Evolutionary conservation across 768 basidiomycete species (phyloP).

Genomic region (Brasilioporus rufonigricans): DNA sequence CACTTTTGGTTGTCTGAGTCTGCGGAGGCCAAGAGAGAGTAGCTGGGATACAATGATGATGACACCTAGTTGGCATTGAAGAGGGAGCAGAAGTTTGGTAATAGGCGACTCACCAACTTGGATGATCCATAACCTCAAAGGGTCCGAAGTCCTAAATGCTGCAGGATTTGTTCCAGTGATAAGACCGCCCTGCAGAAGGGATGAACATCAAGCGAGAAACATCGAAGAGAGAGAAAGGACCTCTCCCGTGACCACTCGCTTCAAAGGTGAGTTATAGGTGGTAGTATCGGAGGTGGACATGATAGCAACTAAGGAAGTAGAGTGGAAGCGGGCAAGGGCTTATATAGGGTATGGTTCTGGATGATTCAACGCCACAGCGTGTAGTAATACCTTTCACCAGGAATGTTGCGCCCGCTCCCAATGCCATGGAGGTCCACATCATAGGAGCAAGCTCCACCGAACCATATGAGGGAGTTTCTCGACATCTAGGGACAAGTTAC

Average conservation of each 20-base stretch:
- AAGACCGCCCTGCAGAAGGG: slow-evolving; percentile 53
- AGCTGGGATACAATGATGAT: slow-evolving; percentile 80
- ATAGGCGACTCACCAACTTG: slow-evolving; percentile 46
- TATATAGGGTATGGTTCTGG: too few relatives aligned
- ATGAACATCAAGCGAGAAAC: too few relatives aligned
- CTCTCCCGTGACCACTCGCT: slow-evolving; percentile 25
- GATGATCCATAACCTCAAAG: too few relatives aligned
- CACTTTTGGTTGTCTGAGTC: slow-evolving; percentile 80
- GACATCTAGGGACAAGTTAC: too few relatives aligned
- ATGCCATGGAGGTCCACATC: too few relatives aligned
- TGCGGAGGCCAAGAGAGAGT: slow-evolving; percentile 67
- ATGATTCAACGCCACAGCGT: too few relatives aligned
- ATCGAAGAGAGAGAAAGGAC: too few relatives aligned
- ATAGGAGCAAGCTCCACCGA: too few relatives aligned
- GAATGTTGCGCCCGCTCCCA: too few relatives aligned
- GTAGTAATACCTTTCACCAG: too few relatives aligned
- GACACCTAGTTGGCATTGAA: slow-evolving; percentile 47
- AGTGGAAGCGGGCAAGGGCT: not conserved
- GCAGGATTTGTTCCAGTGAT: slow-evolving; percentile 75
- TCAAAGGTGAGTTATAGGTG: slow-evolving; percentile 8
- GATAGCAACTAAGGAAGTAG: not conserved
- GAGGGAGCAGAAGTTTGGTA: not conserved
- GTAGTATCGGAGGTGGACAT: not conserved
- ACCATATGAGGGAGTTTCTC: too few relatives aligned
- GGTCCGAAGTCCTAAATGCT: slow-evolving; percentile 51